Conservation (phyloP, 2,329 filamentous ascomycete genomes). For the Colletotrichum orchidophilum region DNA sequence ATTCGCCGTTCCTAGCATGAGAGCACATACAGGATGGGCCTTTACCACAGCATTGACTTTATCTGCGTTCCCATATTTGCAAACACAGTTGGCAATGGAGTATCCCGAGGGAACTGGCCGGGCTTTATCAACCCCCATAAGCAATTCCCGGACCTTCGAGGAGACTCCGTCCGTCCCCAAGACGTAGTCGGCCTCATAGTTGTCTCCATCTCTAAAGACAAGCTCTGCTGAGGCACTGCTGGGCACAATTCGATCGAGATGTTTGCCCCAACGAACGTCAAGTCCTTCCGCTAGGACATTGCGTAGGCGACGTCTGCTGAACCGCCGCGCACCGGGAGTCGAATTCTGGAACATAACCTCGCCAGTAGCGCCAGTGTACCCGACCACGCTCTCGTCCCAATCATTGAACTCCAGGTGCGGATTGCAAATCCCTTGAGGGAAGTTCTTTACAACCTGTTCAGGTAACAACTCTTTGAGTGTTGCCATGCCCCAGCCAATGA, state of each 20-base stretch:
- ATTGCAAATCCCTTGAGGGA: constrained; percentile 46
- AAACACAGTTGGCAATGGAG: constrained; percentile 43
- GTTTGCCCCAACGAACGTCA: constrained; percentile 44
- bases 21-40: constrained; percentile 43
- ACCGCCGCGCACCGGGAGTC: constrained; percentile 45
- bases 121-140: constrained; percentile 41
- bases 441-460: constrained; percentile 39
- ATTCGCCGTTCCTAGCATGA: constrained; percentile 42
- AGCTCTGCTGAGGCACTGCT: constrained; percentile 35
- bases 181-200: constrained; percentile 39
- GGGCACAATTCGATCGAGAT: constrained; percentile 5
- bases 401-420: constrained; percentile 44
- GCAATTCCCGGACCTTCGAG: constrained; percentile 42
- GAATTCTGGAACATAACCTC: constrained; percentile 45
- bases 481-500: constrained; percentile 51
- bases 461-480: constrained; percentile 46
- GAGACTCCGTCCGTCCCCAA: constrained; percentile 45
- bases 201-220: constrained; percentile 40
- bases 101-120: constrained; percentile 38
- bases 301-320: constrained; percentile 46
- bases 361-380: constrained; percentile 47
- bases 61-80: constrained; percentile 37
- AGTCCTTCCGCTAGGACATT: constrained; percentile 43
- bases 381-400: constrained; percentile 42
- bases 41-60: constrained; percentile 40